phyloP scores from a whole-genome alignment of 2,329 filamentous ascomycete species.

The Pseudogymnoascus sp. region DNA sequence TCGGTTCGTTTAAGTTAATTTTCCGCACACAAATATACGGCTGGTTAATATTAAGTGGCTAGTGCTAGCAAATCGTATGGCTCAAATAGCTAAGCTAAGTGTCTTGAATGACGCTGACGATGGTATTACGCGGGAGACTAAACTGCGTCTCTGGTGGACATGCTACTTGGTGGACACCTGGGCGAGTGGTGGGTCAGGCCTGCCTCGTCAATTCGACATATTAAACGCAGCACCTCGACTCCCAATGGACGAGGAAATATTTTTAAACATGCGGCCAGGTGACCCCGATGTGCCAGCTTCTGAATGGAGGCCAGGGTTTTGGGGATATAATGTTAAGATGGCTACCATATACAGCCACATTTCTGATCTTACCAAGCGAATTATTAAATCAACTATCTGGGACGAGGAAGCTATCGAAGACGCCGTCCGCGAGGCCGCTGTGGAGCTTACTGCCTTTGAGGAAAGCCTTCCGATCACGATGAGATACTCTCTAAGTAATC shows the following conservation, averaged over 20 bases:
- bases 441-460: slow-evolving; percentile 15
- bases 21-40: background rate
- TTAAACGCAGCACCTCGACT: slow-evolving; percentile 14
- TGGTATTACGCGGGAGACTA: slow-evolving; percentile 23
- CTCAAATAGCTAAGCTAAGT: slow-evolving; percentile 12
- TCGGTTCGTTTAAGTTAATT: slow-evolving; percentile 21
- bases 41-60: background rate
- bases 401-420: slow-evolving; percentile 16
- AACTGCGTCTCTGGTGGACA: slow-evolving; percentile 29
- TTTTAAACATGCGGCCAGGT: slow-evolving; percentile 17
- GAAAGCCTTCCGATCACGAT: slow-evolving; percentile 12
- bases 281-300: background rate
- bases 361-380: slow-evolving; percentile 29
- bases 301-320: slow-evolving; percentile 27
- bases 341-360: slow-evolving; percentile 30
- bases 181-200: slow-evolving; percentile 27
- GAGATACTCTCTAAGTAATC: slow-evolving; percentile 15
- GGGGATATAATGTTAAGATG: slow-evolving; percentile 32
- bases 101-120: slow-evolving; percentile 8
- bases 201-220: slow-evolving; percentile 27
- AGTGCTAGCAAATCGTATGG: slow-evolving; percentile 14
- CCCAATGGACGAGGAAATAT: slow-evolving; percentile 28
- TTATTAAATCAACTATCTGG: slow-evolving; percentile 17
- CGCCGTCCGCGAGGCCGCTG: slow-evolving; percentile 16
- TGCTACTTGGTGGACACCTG: slow-evolving; percentile 30